Conservation (phyloP, 2,329 filamentous ascomycete genomes). For the Chrysosporium queenslandicum region DNA sequence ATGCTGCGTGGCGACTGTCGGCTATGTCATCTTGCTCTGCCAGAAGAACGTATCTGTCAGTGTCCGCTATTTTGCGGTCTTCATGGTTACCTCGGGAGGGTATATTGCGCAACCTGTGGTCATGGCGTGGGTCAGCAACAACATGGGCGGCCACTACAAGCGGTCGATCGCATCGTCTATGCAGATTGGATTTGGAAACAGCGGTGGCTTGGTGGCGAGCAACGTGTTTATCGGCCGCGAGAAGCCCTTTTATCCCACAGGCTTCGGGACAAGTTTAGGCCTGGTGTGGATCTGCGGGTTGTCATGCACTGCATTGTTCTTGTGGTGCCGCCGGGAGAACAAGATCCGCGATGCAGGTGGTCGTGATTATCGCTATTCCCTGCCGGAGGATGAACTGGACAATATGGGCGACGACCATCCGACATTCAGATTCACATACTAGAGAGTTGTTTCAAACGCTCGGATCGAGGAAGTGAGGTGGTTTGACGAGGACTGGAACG, state of each 20-base stretch:
- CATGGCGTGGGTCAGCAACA: slow-evolving; percentile 49
- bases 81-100: slow-evolving; percentile 45
- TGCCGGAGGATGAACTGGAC: slow-evolving; percentile 29
- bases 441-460: slow-evolving; percentile 1
- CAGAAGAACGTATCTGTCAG: slow-evolving; percentile 40
- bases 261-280: slow-evolving; percentile 24
- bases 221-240: slow-evolving; percentile 27
- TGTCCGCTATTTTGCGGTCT: slow-evolving; percentile 47
- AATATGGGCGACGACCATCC: slow-evolving; percentile 36
- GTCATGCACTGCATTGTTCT: slow-evolving; percentile 25
- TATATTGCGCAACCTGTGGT: slow-evolving; percentile 48
- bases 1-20: slow-evolving; percentile 42
- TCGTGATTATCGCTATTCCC: slow-evolving; percentile 28
- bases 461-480: no score
- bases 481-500: background rate
- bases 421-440: slow-evolving; percentile 31
- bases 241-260: slow-evolving; percentile 24
- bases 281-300: slow-evolving; percentile 30
- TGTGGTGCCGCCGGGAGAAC: slow-evolving; percentile 31
- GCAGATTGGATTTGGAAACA: slow-evolving; percentile 36
- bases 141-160: slow-evolving; percentile 50
- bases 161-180: slow-evolving; percentile 45
- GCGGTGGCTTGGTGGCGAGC: slow-evolving; percentile 29
- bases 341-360: slow-evolving; percentile 27
- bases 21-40: slow-evolving; percentile 47